Evolutionary conservation across 768 basidiomycete species (phyloP).

Genomic region (Punctularia strigosozonata): DNA sequence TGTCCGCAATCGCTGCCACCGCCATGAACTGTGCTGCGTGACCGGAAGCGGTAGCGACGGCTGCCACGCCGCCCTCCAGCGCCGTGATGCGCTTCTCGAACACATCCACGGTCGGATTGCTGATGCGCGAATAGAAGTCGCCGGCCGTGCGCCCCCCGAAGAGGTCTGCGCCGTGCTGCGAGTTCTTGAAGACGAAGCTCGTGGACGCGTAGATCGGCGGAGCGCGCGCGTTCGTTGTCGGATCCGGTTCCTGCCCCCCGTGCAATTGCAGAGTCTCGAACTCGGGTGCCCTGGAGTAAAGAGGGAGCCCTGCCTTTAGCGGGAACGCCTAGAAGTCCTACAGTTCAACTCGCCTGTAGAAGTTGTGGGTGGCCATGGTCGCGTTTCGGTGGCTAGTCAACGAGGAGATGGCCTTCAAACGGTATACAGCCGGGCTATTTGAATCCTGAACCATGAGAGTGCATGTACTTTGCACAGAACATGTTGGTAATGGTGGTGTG

Average conservation of each 20-base stretch:
- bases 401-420: no score
- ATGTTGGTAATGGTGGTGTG: no score
- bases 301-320: no score
- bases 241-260: conserved; percentile 56
- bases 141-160: conserved; percentile 51
- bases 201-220: conserved; percentile 70
- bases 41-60: conserved; percentile 63
- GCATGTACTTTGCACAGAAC: no score
- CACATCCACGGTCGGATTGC: conserved; percentile 58
- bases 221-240: conserved; percentile 60
- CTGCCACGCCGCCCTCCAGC: conserved; percentile 67
- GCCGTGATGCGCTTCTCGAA: conserved; percentile 74
- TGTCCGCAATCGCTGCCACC: conserved; percentile 42
- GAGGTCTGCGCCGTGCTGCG: conserved; percentile 63
- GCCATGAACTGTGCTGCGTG: conserved; percentile 72
- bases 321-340: no score
- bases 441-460: no score
- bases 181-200: conserved; percentile 63
- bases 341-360: no score
- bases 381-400: no score
- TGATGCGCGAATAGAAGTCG: conserved; percentile 57
- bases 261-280: conserved; percentile 78
- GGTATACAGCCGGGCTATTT: no score
- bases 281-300: conserved; percentile 45
- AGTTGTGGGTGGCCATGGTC: no score